Percentiles rank a stretch among this genome's conserved stretches.
Conservation (phyloP, 176 grass and related monocot species). For the Thinopyrum elongatum region DNA sequence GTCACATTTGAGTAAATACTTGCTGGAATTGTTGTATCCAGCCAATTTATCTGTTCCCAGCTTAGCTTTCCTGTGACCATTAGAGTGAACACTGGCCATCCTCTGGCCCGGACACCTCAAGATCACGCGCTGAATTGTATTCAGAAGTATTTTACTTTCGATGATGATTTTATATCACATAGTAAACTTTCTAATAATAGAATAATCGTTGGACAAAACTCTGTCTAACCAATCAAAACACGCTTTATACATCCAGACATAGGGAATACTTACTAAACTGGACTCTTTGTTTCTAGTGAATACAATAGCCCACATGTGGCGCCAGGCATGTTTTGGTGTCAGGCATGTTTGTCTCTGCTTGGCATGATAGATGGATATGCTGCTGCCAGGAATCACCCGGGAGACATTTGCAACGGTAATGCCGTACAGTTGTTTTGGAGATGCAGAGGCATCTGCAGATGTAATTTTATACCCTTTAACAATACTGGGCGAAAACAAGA, state of each 20-base stretch:
- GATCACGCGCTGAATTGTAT: neutral
- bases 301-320: neutral
- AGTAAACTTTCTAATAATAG: neutral
- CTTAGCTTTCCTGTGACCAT: neutral
- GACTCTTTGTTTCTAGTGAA: neutral
- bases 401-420: neutral
- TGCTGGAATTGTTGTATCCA: too few species aligned
- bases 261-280: neutral
- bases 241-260: neutral
- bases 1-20: too few species aligned
- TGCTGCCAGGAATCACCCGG: too few species aligned
- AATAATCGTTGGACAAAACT: neutral
- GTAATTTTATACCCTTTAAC: neutral
- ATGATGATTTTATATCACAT: neutral
- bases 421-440: too few species aligned
- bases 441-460: neutral
- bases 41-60: neutral
- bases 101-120: neutral
- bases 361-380: conserved; percentile 1
- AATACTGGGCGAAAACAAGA: neutral
- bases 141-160: neutral
- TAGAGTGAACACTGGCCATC: neutral
- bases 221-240: neutral
- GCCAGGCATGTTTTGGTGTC: neutral
- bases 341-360: neutral